Base-by-base conservation (phyloP, 2,329 filamentous ascomycete genomes). In the Fusarium palustre region DNA sequence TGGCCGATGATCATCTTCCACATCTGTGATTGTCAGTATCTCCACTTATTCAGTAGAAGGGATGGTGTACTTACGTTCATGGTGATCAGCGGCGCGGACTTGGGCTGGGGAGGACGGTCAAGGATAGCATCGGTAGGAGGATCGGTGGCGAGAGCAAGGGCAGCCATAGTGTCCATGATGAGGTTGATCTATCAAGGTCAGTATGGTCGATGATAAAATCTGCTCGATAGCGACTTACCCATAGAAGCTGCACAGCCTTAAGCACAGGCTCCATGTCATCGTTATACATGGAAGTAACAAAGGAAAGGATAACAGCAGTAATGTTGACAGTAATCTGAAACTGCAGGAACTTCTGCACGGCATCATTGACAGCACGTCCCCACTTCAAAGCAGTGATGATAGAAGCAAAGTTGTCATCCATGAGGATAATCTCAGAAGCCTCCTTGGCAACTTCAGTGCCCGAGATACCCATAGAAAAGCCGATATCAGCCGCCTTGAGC, bases 1-100 rank as follows among this genome's bases (percentile, higher is more conserved):
- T 98, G 94, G 1, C 94, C 95, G 45, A 97, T 87, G 69, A 98
- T 97, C 95, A 98, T 98, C 84, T 98, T 98, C 95, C 95, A 97
- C 95, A 98, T 98, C 62, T 65, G 7, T 0, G 0, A 0, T 11
- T 43, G 22, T 65, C 10, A 64, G 45, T 5, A 5, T 18, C 7
- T 0, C 24, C 1, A 5, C 2, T 3, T 0, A 1, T 7, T 1
- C 5, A 7, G 24, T 6, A 6, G 3, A 2, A 16, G 1, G 1
- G 5, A 7, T 5, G 13, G 3, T 34, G 28, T 15, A 52, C 62
- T 48, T 22, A 65, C 62, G 22, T 91, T 94, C 34, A 91, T 83
- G 2, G 94, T 97, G 73, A 98, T 96, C 66, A 89, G 88, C 15
- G 84, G 83, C 2, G 86, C 77, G 9, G 83, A 84, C 73, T 86